phyloP scores from a whole-genome alignment of 2,329 filamentous ascomycete genomes.

The Aspergillus tamarii region DNA sequence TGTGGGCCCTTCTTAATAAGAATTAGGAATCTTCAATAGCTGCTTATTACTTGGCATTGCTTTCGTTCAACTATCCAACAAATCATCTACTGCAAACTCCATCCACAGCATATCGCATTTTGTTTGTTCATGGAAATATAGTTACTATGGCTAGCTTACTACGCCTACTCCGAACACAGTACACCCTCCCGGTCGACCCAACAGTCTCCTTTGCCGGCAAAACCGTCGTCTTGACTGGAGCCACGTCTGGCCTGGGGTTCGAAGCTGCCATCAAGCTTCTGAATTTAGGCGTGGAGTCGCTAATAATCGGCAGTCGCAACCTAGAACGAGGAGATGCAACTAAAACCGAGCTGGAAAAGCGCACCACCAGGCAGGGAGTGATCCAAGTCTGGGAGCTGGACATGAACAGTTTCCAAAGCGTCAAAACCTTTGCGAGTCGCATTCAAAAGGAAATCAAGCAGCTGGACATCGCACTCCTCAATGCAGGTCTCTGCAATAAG shows the following conservation, averaged over 20 bases:
- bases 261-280: slow-evolving; percentile 55
- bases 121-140: background rate
- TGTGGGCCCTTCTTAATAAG: background rate
- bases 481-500: slow-evolving; percentile 48
- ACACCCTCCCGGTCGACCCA: slow-evolving; percentile 41
- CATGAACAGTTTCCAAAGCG: slow-evolving; percentile 50
- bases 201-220: slow-evolving; percentile 47
- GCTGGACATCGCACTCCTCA: slow-evolving; percentile 51
- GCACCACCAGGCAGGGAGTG: slow-evolving; percentile 33
- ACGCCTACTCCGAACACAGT: slow-evolving; percentile 35
- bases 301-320: slow-evolving; percentile 54
- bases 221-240: slow-evolving; percentile 55
- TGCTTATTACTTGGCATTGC: background rate
- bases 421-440: slow-evolving; percentile 46
- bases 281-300: slow-evolving; percentile 42
- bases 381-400: slow-evolving; percentile 52
- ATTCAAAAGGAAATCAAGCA: slow-evolving; percentile 40
- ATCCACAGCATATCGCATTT: background rate
- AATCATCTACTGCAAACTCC: background rate
- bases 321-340: slow-evolving; percentile 46
- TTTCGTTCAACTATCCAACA: background rate
- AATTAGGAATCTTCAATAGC: background rate
- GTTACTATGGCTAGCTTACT: slow-evolving; percentile 32
- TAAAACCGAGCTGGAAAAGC: slow-evolving; percentile 43
- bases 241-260: slow-evolving; percentile 55